Evolutionary conservation across 306 rosid species (phyloP).

Genomic region (Rosa persica): DNA sequence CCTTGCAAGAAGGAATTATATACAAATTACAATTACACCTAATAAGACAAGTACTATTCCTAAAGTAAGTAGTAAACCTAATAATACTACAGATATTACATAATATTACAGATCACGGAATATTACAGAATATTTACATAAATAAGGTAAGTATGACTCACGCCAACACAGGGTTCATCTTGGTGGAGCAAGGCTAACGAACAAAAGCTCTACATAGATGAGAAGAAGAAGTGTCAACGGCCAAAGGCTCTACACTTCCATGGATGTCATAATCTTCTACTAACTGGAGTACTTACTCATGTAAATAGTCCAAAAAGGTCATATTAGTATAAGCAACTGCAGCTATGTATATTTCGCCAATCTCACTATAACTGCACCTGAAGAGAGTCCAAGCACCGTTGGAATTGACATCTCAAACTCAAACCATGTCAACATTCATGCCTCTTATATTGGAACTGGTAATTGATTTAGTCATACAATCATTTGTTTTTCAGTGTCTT

Average conservation of each 20-base stretch:
- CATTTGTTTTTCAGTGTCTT: too few relatives aligned
- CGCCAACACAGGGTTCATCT: too few relatives aligned
- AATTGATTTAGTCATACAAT: neutral
- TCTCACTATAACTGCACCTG: conserved; percentile 16
- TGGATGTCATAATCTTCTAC: neutral
- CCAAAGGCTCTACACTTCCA: conserved; percentile 12
- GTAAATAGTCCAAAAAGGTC: conserved; percentile 15
- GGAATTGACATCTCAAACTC: conserved; percentile 29
- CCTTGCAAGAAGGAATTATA: too few relatives aligned
- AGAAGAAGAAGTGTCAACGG: neutral
- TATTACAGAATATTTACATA: too few relatives aligned
- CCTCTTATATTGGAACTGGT: conserved; percentile 27
- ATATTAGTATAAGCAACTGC: neutral
- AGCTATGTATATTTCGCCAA: neutral
- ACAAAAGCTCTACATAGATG: neutral
- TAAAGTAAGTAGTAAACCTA: too few relatives aligned
- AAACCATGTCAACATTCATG: neutral
- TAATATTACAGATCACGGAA: too few relatives aligned
- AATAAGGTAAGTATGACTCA: too few relatives aligned
- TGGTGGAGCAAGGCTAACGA: too few relatives aligned
- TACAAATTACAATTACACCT: too few relatives aligned
- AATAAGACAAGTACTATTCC: too few relatives aligned
- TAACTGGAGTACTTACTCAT: conserved; percentile 10
- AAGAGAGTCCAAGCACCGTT: conserved; percentile 31
- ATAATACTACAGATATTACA: too few relatives aligned